Base-by-base conservation (phyloP, 306 rosid genomes). In the Betula pendula region DNA sequence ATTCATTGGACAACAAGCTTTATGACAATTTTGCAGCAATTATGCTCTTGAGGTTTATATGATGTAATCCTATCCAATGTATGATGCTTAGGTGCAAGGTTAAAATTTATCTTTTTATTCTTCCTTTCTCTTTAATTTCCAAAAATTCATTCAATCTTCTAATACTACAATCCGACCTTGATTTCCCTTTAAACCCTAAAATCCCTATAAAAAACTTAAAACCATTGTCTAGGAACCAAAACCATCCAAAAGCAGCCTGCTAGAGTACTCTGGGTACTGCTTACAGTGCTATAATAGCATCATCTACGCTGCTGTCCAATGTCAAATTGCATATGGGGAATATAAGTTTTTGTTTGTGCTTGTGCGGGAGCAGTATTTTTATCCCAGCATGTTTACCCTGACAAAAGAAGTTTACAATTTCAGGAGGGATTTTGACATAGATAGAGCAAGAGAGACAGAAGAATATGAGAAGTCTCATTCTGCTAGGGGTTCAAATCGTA, bases 401-500 rank as follows among this genome's bases (percentile, higher is more conserved):
- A 66, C 27, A 59, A 56, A n/a, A 56, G 17, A 35, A 66, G 12
- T 75, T 71, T 70, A 67, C 78, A 75, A 66, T 77, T 66, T 73
- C 88, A 93, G 98, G 94, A 91, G 79, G 86, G 91, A 90, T 58
- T 93, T 85, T 82, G 97, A 93, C 67, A 69, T 77, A 22, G 96
- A 90, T 75, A 91, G 98, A 76, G 88, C 73, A 49, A 86, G 75
- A 71, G 96, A 90, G 74, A 24, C 66, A 1, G 88, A 87, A 71
- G 87, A 85, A 67, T 69, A 63, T 81, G 90, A 86, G 81, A 90
- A 82, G 47, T 75, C 89, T 73, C 81, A 78, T 53, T 81, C 88
- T 3, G 68, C 27, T 55, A n/a, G 68, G 17, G 71, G 53, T 68
- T 82, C 89, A 44, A 79, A 78, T 62, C 70, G 52, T 58, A 89